Percentiles rank a stretch among this genome's conserved stretches.
Conservation (phyloP, 2,329 filamentous ascomycete species). For the Verticillium klebahnii region DNA sequence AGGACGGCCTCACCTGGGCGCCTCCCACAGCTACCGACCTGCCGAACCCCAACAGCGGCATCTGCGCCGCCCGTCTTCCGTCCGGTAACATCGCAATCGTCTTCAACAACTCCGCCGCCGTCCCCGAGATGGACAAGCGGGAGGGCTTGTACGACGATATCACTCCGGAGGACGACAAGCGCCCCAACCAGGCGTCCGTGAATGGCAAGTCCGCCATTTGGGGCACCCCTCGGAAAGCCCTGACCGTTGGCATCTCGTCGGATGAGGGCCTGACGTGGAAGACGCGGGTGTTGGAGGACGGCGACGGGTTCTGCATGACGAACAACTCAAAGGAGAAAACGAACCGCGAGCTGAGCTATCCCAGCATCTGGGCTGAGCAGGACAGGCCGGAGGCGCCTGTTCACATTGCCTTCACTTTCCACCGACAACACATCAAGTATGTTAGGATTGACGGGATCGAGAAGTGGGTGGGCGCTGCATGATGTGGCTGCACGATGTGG, state of each 20-base stretch:
- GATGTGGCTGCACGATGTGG: not conserved
- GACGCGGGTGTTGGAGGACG: constrained; percentile 33
- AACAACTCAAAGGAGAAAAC: constrained; percentile 35
- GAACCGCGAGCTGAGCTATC: constrained; percentile 39
- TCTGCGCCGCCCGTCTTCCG: constrained; percentile 28
- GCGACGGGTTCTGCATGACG: constrained; percentile 39
- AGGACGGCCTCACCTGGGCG: constrained; percentile 32
- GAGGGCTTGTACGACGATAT: constrained; percentile 40
- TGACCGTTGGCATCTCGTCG: constrained; percentile 28
- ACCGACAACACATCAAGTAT: constrained; percentile 37
- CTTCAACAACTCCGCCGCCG: constrained; percentile 33
- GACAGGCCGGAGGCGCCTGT: constrained; percentile 12
- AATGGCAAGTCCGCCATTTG: constrained; percentile 35
- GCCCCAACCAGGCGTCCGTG: constrained; percentile 29
- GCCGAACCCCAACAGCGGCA: constrained; percentile 39
- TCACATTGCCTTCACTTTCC: constrained; percentile 37
- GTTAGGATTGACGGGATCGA: constrained; percentile 22
- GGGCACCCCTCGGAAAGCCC: constrained; percentile 32
- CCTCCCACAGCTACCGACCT: constrained; percentile 26
- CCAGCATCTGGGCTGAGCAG: constrained; percentile 29
- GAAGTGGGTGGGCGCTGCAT: constrained; percentile 14
- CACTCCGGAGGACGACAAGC: constrained; percentile 31
- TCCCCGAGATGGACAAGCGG: constrained; percentile 24
- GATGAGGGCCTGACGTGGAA: constrained; percentile 32
- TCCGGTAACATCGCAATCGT: constrained; percentile 30